Evolutionary conservation across 2,329 filamentous ascomycete genomes (phyloP), one percentile per base, ranked within the genome.

Genomic region (Colletotrichum gloeosporioides): DNA sequence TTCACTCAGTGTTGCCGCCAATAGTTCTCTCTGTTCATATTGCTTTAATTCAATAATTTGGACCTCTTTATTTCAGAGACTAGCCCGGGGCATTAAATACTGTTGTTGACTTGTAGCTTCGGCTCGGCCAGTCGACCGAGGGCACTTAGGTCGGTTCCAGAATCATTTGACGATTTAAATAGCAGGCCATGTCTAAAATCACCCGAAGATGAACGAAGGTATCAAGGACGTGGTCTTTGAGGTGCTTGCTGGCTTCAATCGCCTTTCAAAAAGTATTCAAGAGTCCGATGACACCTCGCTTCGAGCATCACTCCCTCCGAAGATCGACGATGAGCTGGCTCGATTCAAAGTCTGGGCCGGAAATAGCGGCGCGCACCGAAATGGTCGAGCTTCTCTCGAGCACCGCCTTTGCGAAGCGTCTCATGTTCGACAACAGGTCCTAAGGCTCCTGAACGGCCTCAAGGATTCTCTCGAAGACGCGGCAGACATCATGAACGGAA

Each of bases 331-430:
- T 13, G 67, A 59, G 3, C 2, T 74, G 2, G 74, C 71, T 2
- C 77, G 80, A 1, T 77, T 80, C 66, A 78, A 77, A n/a, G 76
- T 81, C n/a, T 81, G 79, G 80, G 32, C 53, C 0, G 78, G 77
- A 0, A 79, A 80, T 16, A 68, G 78, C 5, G 77, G 69, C 22
- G 80, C 80, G 3, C 66, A 81, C 1, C 71, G 67, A 6, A 76
- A 15, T 1, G 76, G 79, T 3, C 44, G 27, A 1, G 44, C 44
- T 1, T 81, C 80, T 1, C 62, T 81, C 0, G 78, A 81, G 5
- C 36, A 80, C 13, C 74, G 79, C 6, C 62, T 81, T 0, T 64
- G 78, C 16, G 79, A 81, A 31, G 77, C 80, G 0, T 75, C 77
- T 0, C 77, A 81, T 34, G 7, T 81, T 2, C 72, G 73, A 1